Conservation (phyloP, 441 rosid genomes). For the Aquilaria agallochum region DNA sequence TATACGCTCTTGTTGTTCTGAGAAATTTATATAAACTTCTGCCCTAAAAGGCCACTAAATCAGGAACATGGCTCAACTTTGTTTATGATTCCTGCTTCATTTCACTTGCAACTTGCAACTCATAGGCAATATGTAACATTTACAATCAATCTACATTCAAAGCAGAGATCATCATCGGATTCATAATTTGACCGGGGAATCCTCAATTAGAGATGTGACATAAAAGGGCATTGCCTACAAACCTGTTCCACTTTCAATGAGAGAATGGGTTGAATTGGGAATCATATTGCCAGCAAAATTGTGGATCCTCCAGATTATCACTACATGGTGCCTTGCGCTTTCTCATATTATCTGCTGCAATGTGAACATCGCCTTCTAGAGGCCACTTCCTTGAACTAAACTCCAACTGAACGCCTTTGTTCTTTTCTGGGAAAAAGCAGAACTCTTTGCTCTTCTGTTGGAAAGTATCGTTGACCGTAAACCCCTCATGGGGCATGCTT, state of each 20-base stretch:
- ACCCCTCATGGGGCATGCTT: constrained; percentile 31
- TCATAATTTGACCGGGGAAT: constrained; percentile 17
- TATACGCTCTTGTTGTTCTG: too few species aligned
- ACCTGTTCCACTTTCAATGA: constrained; percentile 35
- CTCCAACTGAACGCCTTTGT: constrained; percentile 28
- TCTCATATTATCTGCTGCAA: constrained; percentile 35
- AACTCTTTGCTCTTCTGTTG: constrained; percentile 44
- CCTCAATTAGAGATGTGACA: constrained; percentile 28
- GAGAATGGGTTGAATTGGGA: constrained; percentile 27
- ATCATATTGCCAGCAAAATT: constrained; percentile 35
- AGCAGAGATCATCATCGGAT: constrained; percentile 23
- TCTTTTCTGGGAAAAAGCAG: constrained; percentile 51
- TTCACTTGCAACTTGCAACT: constrained; percentile 24
- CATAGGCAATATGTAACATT: constrained; percentile 14
- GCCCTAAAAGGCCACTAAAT: too few species aligned
- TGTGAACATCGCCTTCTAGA: constrained; percentile 31
- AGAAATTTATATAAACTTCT: too few species aligned
- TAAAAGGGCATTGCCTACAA: constrained; percentile 33
- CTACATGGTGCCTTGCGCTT: constrained; percentile 44
- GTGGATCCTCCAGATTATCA: constrained; percentile 36
- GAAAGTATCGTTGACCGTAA: constrained; percentile 31
- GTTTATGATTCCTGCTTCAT: constrained; percentile 27
- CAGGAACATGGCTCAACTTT: constrained; percentile 7
- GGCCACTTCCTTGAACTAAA: constrained; percentile 31
- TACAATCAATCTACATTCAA: constrained; percentile 18